These are phyloP conservation scores for Haplographium delicatum DNA, from an alignment of 495 filamentous ascomycete genomes.

Conservation along the genomic window DNA sequence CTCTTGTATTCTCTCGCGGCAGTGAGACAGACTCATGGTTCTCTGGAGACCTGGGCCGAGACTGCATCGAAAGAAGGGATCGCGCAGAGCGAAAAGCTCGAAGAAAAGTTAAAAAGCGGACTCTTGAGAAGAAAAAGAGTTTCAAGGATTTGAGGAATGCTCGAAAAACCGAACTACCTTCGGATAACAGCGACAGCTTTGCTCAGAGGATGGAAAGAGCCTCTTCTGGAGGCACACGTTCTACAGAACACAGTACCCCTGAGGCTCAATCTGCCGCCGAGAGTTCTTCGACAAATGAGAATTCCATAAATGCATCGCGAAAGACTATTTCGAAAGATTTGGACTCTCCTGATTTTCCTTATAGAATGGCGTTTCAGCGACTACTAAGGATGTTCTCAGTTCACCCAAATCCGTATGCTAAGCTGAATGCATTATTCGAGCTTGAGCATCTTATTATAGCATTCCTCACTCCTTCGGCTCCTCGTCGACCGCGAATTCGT, in stretches of 20 bases:
- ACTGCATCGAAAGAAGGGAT: slow-evolving; percentile 71
- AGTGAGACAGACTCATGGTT: slow-evolving; percentile 96
- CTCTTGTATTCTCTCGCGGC: slow-evolving; percentile 73
- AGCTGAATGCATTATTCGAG: slow-evolving; percentile 79
- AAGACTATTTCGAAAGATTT: slow-evolving; percentile 25
- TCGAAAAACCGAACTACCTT: slow-evolving; percentile 19
- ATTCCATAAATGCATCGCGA: background rate
- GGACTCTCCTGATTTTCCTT: slow-evolving; percentile 57
- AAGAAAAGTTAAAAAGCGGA: slow-evolving; percentile 41
- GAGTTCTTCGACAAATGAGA: slow-evolving; percentile 20
- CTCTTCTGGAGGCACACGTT: slow-evolving; percentile 3
- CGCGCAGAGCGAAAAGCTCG: slow-evolving; percentile 42
- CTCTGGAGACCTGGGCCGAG: slow-evolving; percentile 64
- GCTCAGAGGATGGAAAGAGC: slow-evolving; percentile 17
- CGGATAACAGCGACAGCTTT: slow-evolving; percentile 5
- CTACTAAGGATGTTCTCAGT: slow-evolving; percentile 83
- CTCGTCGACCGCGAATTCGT: slow-evolving; percentile 20
- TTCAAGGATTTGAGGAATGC: slow-evolving; percentile 42
- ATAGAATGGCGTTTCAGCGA: slow-evolving; percentile 67
- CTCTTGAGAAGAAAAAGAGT: slow-evolving; percentile 56
- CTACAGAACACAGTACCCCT: slow-evolving; percentile 11
- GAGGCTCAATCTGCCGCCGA: slow-evolving; percentile 11
- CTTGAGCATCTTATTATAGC: slow-evolving; percentile 76
- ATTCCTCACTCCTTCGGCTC: slow-evolving; percentile 52
- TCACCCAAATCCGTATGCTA: slow-evolving; percentile 81